phyloP scores from a whole-genome alignment of 1,284 basidiomycete genomes.

The Ceratobasidium sp. region DNA sequence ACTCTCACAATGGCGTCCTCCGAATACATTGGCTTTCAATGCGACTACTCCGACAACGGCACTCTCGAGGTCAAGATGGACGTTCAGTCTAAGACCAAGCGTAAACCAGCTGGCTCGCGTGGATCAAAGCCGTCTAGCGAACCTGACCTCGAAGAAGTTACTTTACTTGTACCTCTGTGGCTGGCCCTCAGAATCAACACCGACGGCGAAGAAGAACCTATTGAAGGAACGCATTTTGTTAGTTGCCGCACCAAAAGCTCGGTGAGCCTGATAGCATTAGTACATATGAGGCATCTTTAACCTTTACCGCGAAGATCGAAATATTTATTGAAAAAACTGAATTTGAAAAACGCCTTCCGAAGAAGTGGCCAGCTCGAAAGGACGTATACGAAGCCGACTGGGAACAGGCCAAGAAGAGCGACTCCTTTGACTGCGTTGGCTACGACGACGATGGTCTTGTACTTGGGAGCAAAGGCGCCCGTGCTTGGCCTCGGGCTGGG shows the following conservation, averaged over 20 bases:
- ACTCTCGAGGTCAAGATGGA: background rate
- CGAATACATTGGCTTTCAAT: slow-evolving; percentile 2
- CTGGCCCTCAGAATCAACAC: background rate
- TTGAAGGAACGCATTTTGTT: background rate
- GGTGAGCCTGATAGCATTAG: background rate
- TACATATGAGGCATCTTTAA: background rate
- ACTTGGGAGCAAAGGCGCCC: background rate
- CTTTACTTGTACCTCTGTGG: slow-evolving; percentile 3
- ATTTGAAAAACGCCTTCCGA: background rate
- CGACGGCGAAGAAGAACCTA: background rate
- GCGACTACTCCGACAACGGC: slow-evolving; percentile 7
- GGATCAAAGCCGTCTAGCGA: background rate
- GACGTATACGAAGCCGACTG: background rate
- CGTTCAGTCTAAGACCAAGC: background rate
- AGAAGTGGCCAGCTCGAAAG: background rate
- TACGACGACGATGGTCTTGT: slow-evolving; percentile 2
- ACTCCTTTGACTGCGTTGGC: background rate
- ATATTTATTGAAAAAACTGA: slow-evolving; percentile 4
- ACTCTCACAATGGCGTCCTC: no score
- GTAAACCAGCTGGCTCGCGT: background rate
- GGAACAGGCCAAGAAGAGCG: background rate
- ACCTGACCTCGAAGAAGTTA: background rate
- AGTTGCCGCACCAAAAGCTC: background rate
- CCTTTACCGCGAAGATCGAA: background rate
- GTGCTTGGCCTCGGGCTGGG: background rate